Evolutionary conservation across 768 basidiomycete genomes (phyloP).

Genomic region (Boletus rubropictus): DNA sequence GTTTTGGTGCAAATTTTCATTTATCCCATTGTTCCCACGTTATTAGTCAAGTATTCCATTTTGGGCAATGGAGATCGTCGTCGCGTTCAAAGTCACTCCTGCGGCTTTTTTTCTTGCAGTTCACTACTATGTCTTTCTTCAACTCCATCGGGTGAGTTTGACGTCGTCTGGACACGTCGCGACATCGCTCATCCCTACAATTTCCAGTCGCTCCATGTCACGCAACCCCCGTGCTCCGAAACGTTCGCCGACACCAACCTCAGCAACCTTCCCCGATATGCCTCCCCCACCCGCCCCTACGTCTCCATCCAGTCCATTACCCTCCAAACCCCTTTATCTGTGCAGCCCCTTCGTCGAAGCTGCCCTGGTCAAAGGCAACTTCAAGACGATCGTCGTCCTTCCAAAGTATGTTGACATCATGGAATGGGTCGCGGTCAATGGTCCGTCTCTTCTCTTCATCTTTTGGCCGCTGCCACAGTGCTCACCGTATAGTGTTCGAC

Average conservation of each 20-base stretch:
- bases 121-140: slow-evolving; percentile 65
- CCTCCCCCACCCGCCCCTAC: slow-evolving; percentile 37
- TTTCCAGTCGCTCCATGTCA: slow-evolving; percentile 64
- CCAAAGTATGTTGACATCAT: slow-evolving; percentile 94
- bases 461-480: background rate
- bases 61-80: slow-evolving; percentile 5
- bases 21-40: slow-evolving; percentile 15
- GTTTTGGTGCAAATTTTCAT: slow-evolving; percentile 6
- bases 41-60: slow-evolving; percentile 7
- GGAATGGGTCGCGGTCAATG: slow-evolving; percentile 95
- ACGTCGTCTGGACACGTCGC: background rate
- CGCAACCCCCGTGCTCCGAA: slow-evolving; percentile 64
- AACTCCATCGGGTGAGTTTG: slow-evolving; percentile 67
- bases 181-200: slow-evolving; percentile 3
- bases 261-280: slow-evolving; percentile 49
- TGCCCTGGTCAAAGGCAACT: slow-evolving; percentile 94
- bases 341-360: slow-evolving; percentile 94
- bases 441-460: slow-evolving; percentile 43
- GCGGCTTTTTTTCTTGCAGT: background rate
- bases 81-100: background rate
- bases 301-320: slow-evolving; percentile 29
- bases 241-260: slow-evolving; percentile 71
- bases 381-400: slow-evolving; percentile 95
- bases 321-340: slow-evolving; percentile 71
- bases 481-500: slow-evolving; percentile 67